Evolutionary conservation across 192 early-diverging fungal species (phyloP).

Genomic region (Pilaira anomala): DNA sequence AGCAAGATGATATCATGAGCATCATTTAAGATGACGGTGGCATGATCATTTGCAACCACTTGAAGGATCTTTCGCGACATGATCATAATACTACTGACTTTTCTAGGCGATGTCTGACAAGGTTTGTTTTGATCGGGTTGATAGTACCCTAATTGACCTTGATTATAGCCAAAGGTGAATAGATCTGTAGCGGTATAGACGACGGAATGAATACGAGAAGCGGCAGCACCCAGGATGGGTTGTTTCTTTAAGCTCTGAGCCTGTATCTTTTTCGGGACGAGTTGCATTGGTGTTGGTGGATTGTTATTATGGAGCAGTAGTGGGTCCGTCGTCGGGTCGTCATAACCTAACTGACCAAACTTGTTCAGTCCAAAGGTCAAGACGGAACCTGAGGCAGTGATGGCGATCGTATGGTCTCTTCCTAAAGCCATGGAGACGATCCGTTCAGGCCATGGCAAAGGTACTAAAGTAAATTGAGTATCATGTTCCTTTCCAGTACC

Average conservation of each 20-base stretch:
- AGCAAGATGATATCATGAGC: slow-evolving; percentile 60
- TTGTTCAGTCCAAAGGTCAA: slow-evolving; percentile 68
- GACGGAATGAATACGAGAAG: slow-evolving; percentile 65
- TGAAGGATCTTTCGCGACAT: slow-evolving; percentile 47
- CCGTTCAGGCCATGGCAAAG: slow-evolving; percentile 45
- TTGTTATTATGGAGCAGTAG: no score
- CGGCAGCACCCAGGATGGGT: slow-evolving; percentile 55
- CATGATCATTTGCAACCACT: slow-evolving; percentile 61
- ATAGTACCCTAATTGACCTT: slow-evolving; percentile 62
- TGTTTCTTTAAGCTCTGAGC: slow-evolving; percentile 49
- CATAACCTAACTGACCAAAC: slow-evolving; percentile 64
- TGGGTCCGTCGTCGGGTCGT: no score
- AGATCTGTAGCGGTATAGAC: slow-evolving; percentile 55
- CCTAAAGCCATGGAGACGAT: slow-evolving; percentile 53
- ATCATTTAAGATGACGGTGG: slow-evolving; percentile 59
- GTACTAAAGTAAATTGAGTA: slow-evolving; percentile 51
- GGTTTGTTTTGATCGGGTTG: slow-evolving; percentile 30
- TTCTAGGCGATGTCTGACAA: slow-evolving; percentile 54
- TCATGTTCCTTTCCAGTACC: slow-evolving; percentile 56
- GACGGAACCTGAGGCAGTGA: slow-evolving; percentile 53
- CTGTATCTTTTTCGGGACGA: slow-evolving; percentile 52
- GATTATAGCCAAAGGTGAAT: slow-evolving; percentile 69
- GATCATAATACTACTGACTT: slow-evolving; percentile 56
- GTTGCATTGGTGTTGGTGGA: slow-evolving; percentile 41
- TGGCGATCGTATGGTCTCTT: slow-evolving; percentile 66